These are phyloP conservation scores for Prototheca wickerhamii DNA, from an alignment of 163 green algal genomes.

Conservation along the genomic window DNA sequence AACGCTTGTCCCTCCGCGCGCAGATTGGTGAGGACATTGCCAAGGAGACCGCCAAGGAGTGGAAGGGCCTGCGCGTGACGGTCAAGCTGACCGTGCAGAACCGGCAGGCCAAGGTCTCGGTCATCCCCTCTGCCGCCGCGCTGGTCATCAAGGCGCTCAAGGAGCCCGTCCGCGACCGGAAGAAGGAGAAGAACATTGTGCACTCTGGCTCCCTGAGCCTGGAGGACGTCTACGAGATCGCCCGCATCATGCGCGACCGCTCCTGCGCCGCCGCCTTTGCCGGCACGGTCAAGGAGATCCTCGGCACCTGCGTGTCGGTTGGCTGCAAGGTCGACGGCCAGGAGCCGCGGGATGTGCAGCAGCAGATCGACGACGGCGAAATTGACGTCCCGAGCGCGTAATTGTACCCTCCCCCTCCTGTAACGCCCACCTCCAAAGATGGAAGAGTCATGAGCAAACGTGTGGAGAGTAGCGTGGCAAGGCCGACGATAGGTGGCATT, in stretches of 20 bases:
- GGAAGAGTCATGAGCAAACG: too few relatives aligned
- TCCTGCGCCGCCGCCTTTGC: slow-evolving; percentile 77
- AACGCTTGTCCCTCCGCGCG: not conserved
- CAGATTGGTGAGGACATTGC: slow-evolving; percentile 94
- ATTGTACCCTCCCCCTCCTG: too few relatives aligned
- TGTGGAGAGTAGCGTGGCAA: not conserved
- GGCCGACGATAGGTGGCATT: too few relatives aligned
- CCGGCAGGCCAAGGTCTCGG: slow-evolving; percentile 93
- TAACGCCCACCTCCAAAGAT: too few relatives aligned
- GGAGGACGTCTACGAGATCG: slow-evolving; percentile 94
- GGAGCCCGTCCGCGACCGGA: slow-evolving; percentile 91
- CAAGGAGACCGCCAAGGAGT: slow-evolving; percentile 99
- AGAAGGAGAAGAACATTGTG: slow-evolving; percentile 99
- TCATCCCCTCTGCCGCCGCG: slow-evolving; percentile 89
- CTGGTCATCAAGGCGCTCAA: slow-evolving; percentile 99
- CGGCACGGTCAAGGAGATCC: slow-evolving; percentile 97
- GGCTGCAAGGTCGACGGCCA: slow-evolving; percentile 95
- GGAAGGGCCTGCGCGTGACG: slow-evolving; percentile 97
- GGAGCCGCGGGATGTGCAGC: slow-evolving; percentile 83
- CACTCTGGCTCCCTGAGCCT: slow-evolving; percentile 93
- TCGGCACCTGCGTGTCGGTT: slow-evolving; percentile 88
- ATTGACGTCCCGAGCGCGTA: slow-evolving; percentile 3
- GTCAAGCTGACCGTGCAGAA: slow-evolving; percentile 99
- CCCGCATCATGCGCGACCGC: slow-evolving; percentile 87
- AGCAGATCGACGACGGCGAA: slow-evolving; percentile 33